These are phyloP conservation scores for Camellia lanceoleosa DNA, from an alignment of 148 eudicot species.

Conservation along the genomic window DNA sequence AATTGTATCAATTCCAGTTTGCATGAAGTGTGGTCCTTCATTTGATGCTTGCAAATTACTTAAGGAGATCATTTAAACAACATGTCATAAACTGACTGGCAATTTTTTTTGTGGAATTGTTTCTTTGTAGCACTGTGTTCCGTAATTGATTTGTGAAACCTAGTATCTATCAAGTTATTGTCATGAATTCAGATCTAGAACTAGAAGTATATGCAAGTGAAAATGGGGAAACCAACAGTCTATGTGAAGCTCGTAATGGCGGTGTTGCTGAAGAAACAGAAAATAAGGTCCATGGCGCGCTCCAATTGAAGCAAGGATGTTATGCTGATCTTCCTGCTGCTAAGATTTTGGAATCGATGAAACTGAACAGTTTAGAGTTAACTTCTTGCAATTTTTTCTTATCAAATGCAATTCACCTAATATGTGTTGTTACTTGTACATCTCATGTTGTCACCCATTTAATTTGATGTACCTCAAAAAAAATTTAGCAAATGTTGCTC, in stretches of 20 bases:
- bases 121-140: constrained; percentile 2
- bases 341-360: constrained; percentile 62
- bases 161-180: constrained; percentile 16
- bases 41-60: no score
- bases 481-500: neutral
- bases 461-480: constrained; percentile 13
- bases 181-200: constrained; percentile 59
- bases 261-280: constrained; percentile 36
- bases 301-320: constrained; percentile 30
- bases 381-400: constrained; percentile 7
- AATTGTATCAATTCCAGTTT: neutral
- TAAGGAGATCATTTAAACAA: no score
- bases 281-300: constrained; percentile 19
- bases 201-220: constrained; percentile 30
- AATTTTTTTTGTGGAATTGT: neutral
- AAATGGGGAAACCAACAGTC: constrained; percentile 29
- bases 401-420: neutral
- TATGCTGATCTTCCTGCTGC: constrained; percentile 44
- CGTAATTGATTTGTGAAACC: constrained; percentile 9
- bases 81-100: neutral
- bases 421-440: no score
- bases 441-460: neutral
- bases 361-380: constrained; percentile 75
- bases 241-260: constrained; percentile 31
- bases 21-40: neutral